Evolutionary conservation across 2,329 filamentous ascomycete genomes (phyloP), one percentile per base, ranked within the genome.

Genomic region (Metarhizium sp.): DNA sequence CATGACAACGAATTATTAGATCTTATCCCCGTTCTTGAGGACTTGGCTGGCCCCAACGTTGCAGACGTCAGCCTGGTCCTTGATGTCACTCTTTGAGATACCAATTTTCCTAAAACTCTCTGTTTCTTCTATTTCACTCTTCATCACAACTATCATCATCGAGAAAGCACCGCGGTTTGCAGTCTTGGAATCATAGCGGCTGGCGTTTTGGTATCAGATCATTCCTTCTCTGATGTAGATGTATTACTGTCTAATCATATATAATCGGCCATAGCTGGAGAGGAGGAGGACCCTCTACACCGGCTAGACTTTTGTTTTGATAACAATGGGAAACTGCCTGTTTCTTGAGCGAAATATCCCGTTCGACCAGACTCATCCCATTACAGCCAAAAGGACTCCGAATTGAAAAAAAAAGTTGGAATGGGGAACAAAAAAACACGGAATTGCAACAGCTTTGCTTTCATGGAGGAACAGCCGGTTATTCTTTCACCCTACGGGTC

Each of bases 1-100:
- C 94, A 99, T 73, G 94, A 99, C 76, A 99, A 99, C 74, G 94
- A 99, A 79, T 81, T 99, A 59, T 80, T 99, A 66, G 94, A 99
- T 71, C 78, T 99, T 65, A 97, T 99, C 71, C 94, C 94, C 53
- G 94, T 99, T 65, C 90, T 99, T 62, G 94, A 99, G 79, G 94
- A 99, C 73, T 80, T 99, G 68, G 92, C 94, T 59, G 87, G 88
- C 62, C 73, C 85, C 58, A 88, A 92, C 69, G 94, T 99, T 59
- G 84, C 87, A 73, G 94, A 99, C 73, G 94, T 99, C 71, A 97
- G 92, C 78, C 79, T 99, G 67, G 94, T 99, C 65, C 86, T 99
- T 66, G 94, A 99, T 77, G 92, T 97, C 73, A 83, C 82, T 74
- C 82, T 86, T 67, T 86, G 72, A 83, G 67, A 69, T 66, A 68